phyloP scores from a whole-genome alignment of 1,284 basidiomycete species.

The Porodaedalea pini region DNA sequence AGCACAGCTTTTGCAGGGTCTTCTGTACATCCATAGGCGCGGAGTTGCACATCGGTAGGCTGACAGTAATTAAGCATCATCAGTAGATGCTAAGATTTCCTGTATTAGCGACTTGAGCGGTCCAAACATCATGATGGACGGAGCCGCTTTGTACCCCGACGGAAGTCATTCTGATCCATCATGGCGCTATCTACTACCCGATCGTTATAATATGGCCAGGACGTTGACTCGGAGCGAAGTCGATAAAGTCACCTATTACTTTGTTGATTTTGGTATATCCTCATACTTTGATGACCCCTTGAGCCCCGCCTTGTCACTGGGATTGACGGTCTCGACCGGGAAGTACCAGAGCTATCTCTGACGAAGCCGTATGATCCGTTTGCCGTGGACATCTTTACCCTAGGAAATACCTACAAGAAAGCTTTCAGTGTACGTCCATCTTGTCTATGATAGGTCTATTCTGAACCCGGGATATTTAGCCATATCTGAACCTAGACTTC shows the following conservation, averaged over 20 bases:
- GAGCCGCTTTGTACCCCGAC: conserved; percentile 25
- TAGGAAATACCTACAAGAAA: conserved; percentile 8
- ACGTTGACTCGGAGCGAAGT: not conserved
- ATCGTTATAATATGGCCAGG: not conserved
- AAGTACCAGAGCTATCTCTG: conserved; percentile 3
- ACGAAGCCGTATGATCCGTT: conserved; percentile 7
- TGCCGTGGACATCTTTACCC: conserved; percentile 6
- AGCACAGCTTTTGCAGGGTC: conserved; percentile 21
- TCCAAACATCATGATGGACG: conserved; percentile 33
- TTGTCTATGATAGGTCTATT: not conserved
- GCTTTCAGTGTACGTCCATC: not conserved
- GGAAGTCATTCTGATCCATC: conserved; percentile 26
- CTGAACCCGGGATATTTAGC: conserved; percentile 15
- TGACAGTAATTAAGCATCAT: not conserved
- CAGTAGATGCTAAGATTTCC: not conserved
- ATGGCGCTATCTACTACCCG: not conserved
- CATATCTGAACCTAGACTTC: conserved; percentile 25
- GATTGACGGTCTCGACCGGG: not conserved
- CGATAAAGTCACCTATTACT: conserved; percentile 29
- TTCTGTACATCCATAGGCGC: conserved; percentile 25
- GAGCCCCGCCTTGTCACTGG: not conserved
- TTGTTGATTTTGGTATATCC: conserved; percentile 39
- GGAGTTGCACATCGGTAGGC: conserved; percentile 27
- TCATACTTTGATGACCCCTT: not conserved
- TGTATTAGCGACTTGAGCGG: conserved; percentile 5